Base-by-base conservation (phyloP, 371 early-diverging fungal species). In the Encephalitozoon intestinalis region DNA sequence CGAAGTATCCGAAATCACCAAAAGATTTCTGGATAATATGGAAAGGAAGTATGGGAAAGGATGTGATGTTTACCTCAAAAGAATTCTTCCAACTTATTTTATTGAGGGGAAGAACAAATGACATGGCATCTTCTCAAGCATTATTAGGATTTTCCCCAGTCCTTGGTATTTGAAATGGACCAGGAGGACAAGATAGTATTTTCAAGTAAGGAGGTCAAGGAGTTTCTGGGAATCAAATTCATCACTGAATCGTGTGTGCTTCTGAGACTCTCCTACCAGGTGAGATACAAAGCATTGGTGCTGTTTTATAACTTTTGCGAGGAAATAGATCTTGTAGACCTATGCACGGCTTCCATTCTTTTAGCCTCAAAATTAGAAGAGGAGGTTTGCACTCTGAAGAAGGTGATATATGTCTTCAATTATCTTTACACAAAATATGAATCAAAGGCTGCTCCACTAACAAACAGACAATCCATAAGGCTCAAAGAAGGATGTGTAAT, bases 401-500 rank as follows among this genome's bases (percentile, higher is more conserved):
- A 21, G 34, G 37, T 58, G 8, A 37, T 58, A 37, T 58, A 34
- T 28, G 58, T 58, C 15, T 58, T 58, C 21, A 58, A 58, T 18
- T 58, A 58, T 58, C 58, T 58, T 5, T 34, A 58, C 37, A 58
- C 58, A 58, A 30, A 21, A 37, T 58, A 58, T 34, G 58, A 58
- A n/a, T 58, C 58, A n/a, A 34, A 31, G 28, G n/a, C 58, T 4
- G 9, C 37, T 9, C 58, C 58, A 34, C 5, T 58, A 15, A 58
- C 58, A 8, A 58, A 31, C 34, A 30, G 58, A 4, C 12, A 34
- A n/a, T 58, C 58, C 6, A 58, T 58, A 11, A 58, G 58, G 12
- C 58, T 58, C 58, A 58, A 58, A 34, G 58, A 58, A n/a, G 58
- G 58, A 31, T 58, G 58, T 37, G 34, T 58, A 58, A 2, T 58